Conservation (phyloP, 2,329 filamentous ascomycete species). For the Zymoseptoria tritici region DNA sequence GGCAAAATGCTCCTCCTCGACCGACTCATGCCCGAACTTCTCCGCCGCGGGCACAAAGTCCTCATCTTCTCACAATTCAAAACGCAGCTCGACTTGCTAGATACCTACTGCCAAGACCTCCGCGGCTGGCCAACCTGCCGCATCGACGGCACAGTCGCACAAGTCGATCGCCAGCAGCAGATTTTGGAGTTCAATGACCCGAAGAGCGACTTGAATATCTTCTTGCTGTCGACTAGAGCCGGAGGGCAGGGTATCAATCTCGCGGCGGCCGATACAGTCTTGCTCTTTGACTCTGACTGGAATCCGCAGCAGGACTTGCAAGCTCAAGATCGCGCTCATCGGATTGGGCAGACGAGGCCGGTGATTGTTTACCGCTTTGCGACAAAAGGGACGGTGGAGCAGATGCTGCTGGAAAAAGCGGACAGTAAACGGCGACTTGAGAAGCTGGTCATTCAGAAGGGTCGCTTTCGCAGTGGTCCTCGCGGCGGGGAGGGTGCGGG, state of each 20-base stretch:
- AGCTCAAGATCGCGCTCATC: slow-evolving; percentile 88
- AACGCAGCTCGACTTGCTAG: slow-evolving; percentile 81
- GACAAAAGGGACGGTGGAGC: slow-evolving; percentile 87
- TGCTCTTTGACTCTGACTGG: slow-evolving; percentile 85
- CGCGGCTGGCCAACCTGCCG: slow-evolving; percentile 76
- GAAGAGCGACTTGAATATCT: slow-evolving; percentile 51
- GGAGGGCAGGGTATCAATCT: slow-evolving; percentile 95
- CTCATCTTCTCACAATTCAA: slow-evolving; percentile 97
- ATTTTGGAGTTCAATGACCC: slow-evolving; percentile 44
- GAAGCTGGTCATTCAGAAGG: slow-evolving; percentile 92
- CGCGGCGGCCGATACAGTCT: slow-evolving; percentile 82
- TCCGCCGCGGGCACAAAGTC: slow-evolving; percentile 73
- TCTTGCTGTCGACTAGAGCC: slow-evolving; percentile 81
- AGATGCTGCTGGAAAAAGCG: slow-evolving; percentile 75
- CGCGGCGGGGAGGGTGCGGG: slow-evolving; percentile 43
- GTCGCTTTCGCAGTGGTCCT: slow-evolving; percentile 57
- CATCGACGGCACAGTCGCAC: slow-evolving; percentile 81
- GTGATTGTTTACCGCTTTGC: slow-evolving; percentile 92
- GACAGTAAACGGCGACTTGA: slow-evolving; percentile 88
- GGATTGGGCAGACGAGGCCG: slow-evolving; percentile 86
- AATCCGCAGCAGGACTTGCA: slow-evolving; percentile 97
- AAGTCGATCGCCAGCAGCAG: slow-evolving; percentile 47
- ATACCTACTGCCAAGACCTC: slow-evolving; percentile 75
- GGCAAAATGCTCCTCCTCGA: slow-evolving; percentile 96
- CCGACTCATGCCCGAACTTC: slow-evolving; percentile 68